Evolutionary conservation across 805 yeast genomes (phyloP), one percentile per base, ranked within the genome.

Genomic region (Barnettozyma salicaria): DNA sequence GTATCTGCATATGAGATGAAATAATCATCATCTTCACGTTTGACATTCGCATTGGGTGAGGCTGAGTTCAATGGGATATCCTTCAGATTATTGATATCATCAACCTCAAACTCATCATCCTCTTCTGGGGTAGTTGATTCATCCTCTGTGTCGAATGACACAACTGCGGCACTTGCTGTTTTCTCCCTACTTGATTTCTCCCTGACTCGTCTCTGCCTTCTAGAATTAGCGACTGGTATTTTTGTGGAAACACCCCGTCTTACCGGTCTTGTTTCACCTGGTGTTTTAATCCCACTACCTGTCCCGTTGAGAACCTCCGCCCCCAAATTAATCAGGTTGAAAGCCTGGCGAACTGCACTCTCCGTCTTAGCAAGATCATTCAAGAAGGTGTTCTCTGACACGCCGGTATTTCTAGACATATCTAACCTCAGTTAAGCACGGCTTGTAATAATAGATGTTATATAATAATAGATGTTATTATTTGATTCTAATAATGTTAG

Each of bases 1-100:
- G 70, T 66, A n/a, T 72, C 56, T 19, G 70, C 52, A 37, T 59
- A 62, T 21, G 50, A 44, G 19, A 56, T 40, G 34, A 41, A 58
- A 41, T 55, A 58, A 22, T 59, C 56, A 17, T 46, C 42, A 12
- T 40, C 45, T 13, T 37, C 27, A 11, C n/a, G 26, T 9, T n/a
- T n/a, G 17, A 10, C 12, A 14, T 14, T 4, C 19, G 10, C 6
- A 13, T 23, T 17, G 27, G 35, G 5, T 19, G 10, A 12, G 12
- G 18, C n/a, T 19, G 30, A 7, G n/a, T n/a, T n/a, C n/a, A n/a
- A n/a, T n/a, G n/a, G n/a, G n/a, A n/a, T n/a, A n/a, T 17, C 6
- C 8, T 26, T 19, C 12, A 26, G 11, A 14, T 33, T 33, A n/a
- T 33, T 27, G 18, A 33, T 28, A 29, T 32, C 25, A 21, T 29